Percentiles rank a stretch among this genome's conserved stretches.
Evolutionary conservation across 2,329 filamentous ascomycete genomes (phyloP).

Genomic region (Rhynchosporium graminicola): DNA sequence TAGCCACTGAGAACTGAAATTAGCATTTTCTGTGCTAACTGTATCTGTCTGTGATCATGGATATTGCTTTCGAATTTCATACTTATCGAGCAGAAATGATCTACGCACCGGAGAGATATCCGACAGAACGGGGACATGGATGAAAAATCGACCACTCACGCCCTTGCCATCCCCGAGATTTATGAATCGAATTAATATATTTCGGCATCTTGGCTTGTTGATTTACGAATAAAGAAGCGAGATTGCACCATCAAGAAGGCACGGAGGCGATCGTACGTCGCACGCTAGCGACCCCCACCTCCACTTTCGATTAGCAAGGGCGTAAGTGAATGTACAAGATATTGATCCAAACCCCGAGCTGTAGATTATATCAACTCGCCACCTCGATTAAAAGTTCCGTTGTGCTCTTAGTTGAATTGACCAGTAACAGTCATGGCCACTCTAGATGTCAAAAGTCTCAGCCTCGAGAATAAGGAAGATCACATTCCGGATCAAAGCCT

Average conservation of each 20-base stretch:
- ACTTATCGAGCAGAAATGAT: not conserved
- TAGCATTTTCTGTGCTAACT: too few relatives aligned
- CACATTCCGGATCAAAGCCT: constrained; percentile 22
- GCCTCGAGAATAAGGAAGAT: constrained; percentile 21
- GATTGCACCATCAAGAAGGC: not conserved
- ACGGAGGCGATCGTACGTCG: not conserved
- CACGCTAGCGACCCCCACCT: constrained; percentile 9
- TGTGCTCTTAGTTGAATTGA: not conserved
- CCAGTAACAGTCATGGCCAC: not conserved
- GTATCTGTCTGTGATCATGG: not conserved
- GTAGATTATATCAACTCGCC: not conserved
- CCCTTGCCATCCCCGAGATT: too few relatives aligned
- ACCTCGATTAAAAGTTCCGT: constrained; percentile 14
- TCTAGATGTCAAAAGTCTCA: constrained; percentile 15
- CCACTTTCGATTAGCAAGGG: constrained; percentile 15
- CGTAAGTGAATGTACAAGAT: constrained; percentile 13
- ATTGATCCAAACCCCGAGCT: not conserved
- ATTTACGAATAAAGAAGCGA: constrained; percentile 5
- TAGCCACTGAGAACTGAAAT: not conserved
- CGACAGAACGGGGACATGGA: too few relatives aligned
- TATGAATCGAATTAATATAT: not conserved
- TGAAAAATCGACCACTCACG: too few relatives aligned
- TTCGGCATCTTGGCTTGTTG: not conserved
- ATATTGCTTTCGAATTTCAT: not conserved
- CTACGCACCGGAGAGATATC: too few relatives aligned